These are phyloP conservation scores for Stemphylium beticola DNA, from an alignment of 2,329 filamentous ascomycete genomes.

Conservation along the genomic window DNA sequence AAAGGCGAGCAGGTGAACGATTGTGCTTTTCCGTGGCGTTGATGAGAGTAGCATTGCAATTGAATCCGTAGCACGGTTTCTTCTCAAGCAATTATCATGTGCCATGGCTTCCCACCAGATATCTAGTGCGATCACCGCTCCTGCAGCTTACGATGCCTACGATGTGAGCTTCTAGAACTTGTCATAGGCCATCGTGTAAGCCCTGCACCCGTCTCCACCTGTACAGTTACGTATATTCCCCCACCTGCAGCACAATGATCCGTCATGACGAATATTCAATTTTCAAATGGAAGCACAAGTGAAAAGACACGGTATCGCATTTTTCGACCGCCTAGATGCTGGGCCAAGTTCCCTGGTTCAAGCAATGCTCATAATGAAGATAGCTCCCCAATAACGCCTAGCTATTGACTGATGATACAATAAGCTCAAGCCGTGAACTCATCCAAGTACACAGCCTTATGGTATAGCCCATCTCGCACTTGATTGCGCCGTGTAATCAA, in stretches of 20 bases:
- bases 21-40: constrained; percentile 2
- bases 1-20: constrained; percentile 7
- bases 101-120: not conserved
- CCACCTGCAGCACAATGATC: constrained; percentile 12
- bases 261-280: constrained; percentile 1
- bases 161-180: constrained; percentile 15
- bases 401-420: constrained; percentile 39
- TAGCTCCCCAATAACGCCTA: constrained; percentile 35
- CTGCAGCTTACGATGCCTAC: not conserved
- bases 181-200: constrained; percentile 25
- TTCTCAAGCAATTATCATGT: not conserved
- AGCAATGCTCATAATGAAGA: constrained; percentile 2
- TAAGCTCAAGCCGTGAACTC: constrained; percentile 7
- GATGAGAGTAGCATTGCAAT: not conserved
- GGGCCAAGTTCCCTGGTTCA: constrained; percentile 9
- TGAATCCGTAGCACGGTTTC: not conserved
- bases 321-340: constrained; percentile 8
- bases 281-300: not conserved
- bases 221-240: constrained; percentile 19
- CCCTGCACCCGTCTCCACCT: constrained; percentile 12
- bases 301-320: constrained; percentile 5
- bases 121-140: not conserved
- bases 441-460: not conserved
- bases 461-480: constrained; percentile 2
- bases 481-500: not conserved